Percentiles rank a stretch among this genome's conserved stretches.
These are phyloP conservation scores for Dacryopinax primogenitus DNA, from an alignment of 768 basidiomycete genomes.

Conservation along the genomic window DNA sequence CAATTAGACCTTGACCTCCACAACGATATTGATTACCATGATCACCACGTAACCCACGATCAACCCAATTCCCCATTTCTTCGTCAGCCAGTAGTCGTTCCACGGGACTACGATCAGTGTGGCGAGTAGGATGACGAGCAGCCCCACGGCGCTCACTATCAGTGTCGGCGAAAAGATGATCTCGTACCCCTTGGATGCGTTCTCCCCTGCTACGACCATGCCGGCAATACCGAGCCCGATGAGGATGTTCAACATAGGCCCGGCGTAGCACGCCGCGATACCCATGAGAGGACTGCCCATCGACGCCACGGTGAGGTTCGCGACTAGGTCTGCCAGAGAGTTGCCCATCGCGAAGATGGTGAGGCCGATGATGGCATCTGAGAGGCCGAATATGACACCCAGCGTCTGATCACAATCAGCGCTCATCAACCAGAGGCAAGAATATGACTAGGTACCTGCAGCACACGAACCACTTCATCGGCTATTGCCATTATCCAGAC, in stretches of 20 bases:
- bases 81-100: conserved; percentile 67
- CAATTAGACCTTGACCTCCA: conserved; percentile 41
- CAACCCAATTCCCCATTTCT: conserved; percentile 70
- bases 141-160: conserved; percentile 66
- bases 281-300: conserved; percentile 83
- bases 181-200: conserved; percentile 41
- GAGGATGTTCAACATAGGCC: conserved; percentile 83
- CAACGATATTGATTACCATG: conserved; percentile 66
- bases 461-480: conserved; percentile 83
- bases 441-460: conserved; percentile 46
- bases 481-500: conserved; percentile 99
- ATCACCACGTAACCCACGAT: conserved; percentile 59
- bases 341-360: conserved; percentile 97
- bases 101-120: conserved; percentile 76
- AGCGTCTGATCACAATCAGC: conserved; percentile 47
- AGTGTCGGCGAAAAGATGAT: conserved; percentile 73
- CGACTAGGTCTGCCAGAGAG: conserved; percentile 89
- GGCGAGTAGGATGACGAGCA: conserved; percentile 58
- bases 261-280: conserved; percentile 88
- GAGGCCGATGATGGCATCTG: conserved; percentile 91
- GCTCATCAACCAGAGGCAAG: conserved; percentile 3
- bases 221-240: conserved; percentile 88
- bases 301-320: conserved; percentile 89
- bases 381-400: conserved; percentile 86
- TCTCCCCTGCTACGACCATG: conserved; percentile 62